Evolutionary conservation across 768 basidiomycete genomes (phyloP), one percentile per base, ranked within the genome.

Genomic region (Glaciozyma antarctica): DNA sequence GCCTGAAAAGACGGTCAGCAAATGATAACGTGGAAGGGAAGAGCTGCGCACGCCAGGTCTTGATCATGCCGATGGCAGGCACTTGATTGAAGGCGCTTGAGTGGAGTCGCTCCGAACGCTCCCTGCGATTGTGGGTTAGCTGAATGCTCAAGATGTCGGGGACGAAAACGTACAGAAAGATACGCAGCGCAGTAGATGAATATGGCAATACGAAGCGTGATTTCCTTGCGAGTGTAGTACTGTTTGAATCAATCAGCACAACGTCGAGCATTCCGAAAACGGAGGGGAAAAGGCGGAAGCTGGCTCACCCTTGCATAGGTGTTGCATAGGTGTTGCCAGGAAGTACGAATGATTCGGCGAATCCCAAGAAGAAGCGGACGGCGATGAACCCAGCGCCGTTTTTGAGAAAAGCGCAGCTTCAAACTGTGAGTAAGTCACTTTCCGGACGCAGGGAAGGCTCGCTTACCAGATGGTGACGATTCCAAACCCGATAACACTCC

Each of bases 181-280:
- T 47, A 24, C 3, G 38, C 43, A 21, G 57, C 57, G 17, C n/a
- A 28, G 28, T 43, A 28, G 4, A 44, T 58, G 43, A 44, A 58
- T 16, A 58, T 13, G 28, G 43, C 32, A n/a, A 32, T 8, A 12
- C 47, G 16, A 5, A 19, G 44, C 13, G 58, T 59, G 43, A 60
- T 19, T 17, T 60, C 59, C 28, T 49, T n/a, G 1, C 47, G 59
- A 13, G 28, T 22, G 47, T 60, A 60, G 45, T 60, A 60, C 32
- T 54, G 21, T 3, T 15, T 3, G 16, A 48, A 48, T 2, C 8
- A 48, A 6, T 48, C 47, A 48, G 21, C 21, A 21, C 45, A 17
- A 22, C 4, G 45, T 48, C 16, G 47, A 24, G 21, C 45, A 41
- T 10, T 15, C 10, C 38, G 12, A 15, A 26, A 22, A 13, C 24